Evolutionary conservation across 139 green algal genomes (phyloP).

Genomic region (Chlorella ohadii): DNA sequence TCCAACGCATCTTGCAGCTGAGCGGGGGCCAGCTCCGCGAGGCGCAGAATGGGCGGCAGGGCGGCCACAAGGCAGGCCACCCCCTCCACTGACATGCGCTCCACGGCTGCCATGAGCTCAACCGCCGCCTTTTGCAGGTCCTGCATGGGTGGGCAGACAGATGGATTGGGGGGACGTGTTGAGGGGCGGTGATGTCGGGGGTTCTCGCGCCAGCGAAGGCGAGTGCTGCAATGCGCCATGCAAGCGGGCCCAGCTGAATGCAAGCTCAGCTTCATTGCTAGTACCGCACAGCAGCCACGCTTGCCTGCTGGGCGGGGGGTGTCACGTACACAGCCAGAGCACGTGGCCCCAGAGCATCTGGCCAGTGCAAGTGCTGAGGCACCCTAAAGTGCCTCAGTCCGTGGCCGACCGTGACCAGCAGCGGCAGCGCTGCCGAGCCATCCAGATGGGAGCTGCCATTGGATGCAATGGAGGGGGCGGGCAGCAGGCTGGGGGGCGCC

Average conservation of each 20-base stretch:
- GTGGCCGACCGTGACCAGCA: background rate
- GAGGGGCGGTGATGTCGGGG: no score
- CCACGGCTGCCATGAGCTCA: slow-evolving; percentile 12
- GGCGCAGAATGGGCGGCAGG: slow-evolving; percentile 18
- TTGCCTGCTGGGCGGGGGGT: background rate
- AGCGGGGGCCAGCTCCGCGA: background rate
- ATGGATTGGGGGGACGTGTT: no score
- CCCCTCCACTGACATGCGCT: slow-evolving; percentile 6
- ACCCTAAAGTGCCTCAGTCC: slow-evolving; percentile 21
- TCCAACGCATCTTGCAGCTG: slow-evolving; percentile 13
- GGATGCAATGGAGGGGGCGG: background rate
- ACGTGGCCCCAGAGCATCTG: background rate
- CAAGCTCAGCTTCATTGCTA: no score
- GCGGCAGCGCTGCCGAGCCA: background rate
- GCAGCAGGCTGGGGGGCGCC: background rate
- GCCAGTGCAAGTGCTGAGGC: slow-evolving; percentile 32
- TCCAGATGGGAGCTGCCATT: slow-evolving; percentile 22
- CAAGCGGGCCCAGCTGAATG: no score
- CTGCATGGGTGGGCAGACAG: background rate
- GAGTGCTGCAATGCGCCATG: no score
- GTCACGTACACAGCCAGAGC: no score
- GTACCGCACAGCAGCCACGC: background rate
- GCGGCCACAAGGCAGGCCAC: slow-evolving; percentile 11
- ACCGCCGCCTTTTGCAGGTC: background rate
- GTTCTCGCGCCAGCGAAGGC: no score